Evolutionary conservation across 2,329 filamentous ascomycete species (phyloP), one percentile per base, ranked within the genome.

Genomic region (Pseudocercospora pini-densiflorae): DNA sequence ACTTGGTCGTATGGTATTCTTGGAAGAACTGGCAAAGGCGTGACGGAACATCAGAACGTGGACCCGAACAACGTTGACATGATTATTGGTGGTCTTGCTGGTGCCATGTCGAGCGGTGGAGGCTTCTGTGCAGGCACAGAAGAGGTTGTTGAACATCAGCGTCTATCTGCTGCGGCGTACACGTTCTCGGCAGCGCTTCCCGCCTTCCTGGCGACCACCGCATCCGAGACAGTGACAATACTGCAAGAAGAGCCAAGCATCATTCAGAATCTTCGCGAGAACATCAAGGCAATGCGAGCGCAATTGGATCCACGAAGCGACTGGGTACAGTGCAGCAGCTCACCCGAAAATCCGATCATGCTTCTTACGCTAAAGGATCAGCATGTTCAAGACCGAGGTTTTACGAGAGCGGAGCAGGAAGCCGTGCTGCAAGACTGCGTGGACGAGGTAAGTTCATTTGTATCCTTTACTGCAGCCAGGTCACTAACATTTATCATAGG

Each of bases 1-100:
- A 97, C 94, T 1, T 97, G 92, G 90, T 97, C 94, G 0, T 99
- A 98, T 77, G 96, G 94, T 67, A 92, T 98, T 19, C 87, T 99
- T 5, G 95, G 95, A 57, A 88, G 93, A 68, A 97, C 93, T 27
- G 96, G 95, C 21, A 90, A 93, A 61, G 95, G 95, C 66, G 85
- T 98, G 45, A 98, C 95, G 0, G 96, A 99, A 82, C 92, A 94
- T 5, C 95, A 98, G 77, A 97, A 98, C 73, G 94, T 99, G 19
- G 95, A 98, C 77, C 89, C 94, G 0, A 88, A 90, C 9, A 92
- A 97, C 77, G 90, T 99, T 59, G 95, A 99, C 82, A 97, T 99
- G 93, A 94, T 99, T 72, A 88, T 98, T 61, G 95, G 96, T 51
- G 97, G 93, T 40, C 88, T 99, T 54, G 90, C 94, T 12, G 94